phyloP scores from a whole-genome alignment of 164 flowering plant species.

The Berberis vulgaris region DNA sequence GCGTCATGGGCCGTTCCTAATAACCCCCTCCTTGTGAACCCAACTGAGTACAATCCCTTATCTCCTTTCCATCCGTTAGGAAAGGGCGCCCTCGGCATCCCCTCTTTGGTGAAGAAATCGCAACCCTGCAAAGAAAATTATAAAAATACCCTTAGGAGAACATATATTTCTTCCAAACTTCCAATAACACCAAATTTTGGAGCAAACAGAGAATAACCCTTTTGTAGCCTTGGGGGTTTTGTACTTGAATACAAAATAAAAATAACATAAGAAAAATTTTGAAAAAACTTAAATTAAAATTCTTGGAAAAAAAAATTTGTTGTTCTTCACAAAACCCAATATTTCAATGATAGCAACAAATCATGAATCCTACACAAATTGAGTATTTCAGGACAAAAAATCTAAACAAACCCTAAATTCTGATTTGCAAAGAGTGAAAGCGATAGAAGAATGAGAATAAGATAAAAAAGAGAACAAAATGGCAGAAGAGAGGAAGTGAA shows the following conservation, averaged over 20 bases:
- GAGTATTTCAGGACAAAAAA: slow-evolving; percentile 7
- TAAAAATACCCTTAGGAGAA: no score
- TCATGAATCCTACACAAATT: slow-evolving; percentile 3
- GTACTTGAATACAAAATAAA: not conserved
- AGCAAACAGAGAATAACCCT: not conserved
- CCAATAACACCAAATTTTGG: no score
- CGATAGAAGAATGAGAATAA: slow-evolving; percentile 28
- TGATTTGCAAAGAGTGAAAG: slow-evolving; percentile 43
- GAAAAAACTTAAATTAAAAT: no score
- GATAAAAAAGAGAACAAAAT: slow-evolving; percentile 10
- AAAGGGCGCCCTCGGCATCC: slow-evolving; percentile 78
- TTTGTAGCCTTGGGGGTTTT: not conserved
- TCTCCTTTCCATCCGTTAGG: slow-evolving; percentile 85
- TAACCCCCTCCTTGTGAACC: slow-evolving; percentile 76
- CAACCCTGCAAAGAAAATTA: slow-evolving; percentile 30
- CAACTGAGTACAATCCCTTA: slow-evolving; percentile 70
- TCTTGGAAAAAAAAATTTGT: not conserved
- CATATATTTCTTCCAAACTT: no score
- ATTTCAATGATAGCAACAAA: slow-evolving; percentile 11
- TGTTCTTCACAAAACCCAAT: slow-evolving; percentile 12
- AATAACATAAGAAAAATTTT: not conserved
- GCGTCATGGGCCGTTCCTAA: slow-evolving; percentile 74
- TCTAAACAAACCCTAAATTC: slow-evolving; percentile 18
- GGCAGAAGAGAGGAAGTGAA: not conserved
- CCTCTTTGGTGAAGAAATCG: slow-evolving; percentile 68